phyloP scores from a whole-genome alignment of 192 early-diverging fungal species.

The Glomus cerebriforme region DNA sequence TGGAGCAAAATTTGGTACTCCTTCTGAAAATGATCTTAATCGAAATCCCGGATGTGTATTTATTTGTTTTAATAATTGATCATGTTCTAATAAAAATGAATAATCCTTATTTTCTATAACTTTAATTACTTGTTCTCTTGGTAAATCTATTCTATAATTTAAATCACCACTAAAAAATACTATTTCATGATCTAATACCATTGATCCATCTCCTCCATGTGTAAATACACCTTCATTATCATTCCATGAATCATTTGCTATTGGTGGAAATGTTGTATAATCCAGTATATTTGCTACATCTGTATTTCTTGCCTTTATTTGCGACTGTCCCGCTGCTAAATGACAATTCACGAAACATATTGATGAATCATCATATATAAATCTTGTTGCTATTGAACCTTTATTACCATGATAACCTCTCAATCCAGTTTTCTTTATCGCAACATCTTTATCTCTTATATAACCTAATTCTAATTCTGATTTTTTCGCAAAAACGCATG shows the following conservation, averaged over 20 bases:
- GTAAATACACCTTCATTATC: slow-evolving; percentile 58
- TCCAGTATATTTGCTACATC: slow-evolving; percentile 72
- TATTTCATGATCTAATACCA: slow-evolving; percentile 75
- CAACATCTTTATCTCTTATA: slow-evolving; percentile 62
- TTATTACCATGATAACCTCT: slow-evolving; percentile 90
- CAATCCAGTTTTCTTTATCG: slow-evolving; percentile 87
- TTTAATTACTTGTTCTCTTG: slow-evolving; percentile 66
- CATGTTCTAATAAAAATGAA: slow-evolving; percentile 57
- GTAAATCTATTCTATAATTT: slow-evolving; percentile 87
- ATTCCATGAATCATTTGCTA: slow-evolving; percentile 30
- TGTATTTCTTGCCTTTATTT: slow-evolving; percentile 71
- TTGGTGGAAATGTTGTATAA: slow-evolving; percentile 31
- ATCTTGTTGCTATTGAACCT: slow-evolving; percentile 76
- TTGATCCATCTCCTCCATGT: slow-evolving; percentile 86
- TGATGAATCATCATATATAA: slow-evolving; percentile 77
- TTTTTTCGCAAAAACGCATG: slow-evolving; percentile 79
- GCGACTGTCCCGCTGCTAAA: slow-evolving; percentile 82
- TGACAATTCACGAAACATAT: slow-evolving; percentile 88
- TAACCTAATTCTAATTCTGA: slow-evolving; percentile 50
- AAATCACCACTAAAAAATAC: slow-evolving; percentile 89
- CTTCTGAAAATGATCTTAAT: slow-evolving; percentile 76
- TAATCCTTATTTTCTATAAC: slow-evolving; percentile 58
- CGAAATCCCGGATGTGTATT: slow-evolving; percentile 70
- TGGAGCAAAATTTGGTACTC: slow-evolving; percentile 79
- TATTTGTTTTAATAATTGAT: slow-evolving; percentile 62